Conservation (phyloP, 75 land plant genomes). For the Pseudotsuga menziesii region DNA sequence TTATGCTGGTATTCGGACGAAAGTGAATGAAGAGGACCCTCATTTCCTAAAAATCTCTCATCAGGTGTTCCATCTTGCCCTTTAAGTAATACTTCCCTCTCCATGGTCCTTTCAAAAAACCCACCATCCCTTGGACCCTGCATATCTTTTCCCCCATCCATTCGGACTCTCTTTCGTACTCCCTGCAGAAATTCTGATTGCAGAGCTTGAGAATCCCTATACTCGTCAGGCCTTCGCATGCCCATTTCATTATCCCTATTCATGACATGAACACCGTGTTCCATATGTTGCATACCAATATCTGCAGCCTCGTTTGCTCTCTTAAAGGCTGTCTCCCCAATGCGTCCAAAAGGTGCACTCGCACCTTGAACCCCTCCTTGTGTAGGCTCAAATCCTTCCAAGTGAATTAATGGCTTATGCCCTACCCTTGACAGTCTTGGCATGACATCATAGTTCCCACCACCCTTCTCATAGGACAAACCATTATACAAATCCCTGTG, state of each 20-base stretch:
- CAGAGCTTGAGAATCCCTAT: not conserved
- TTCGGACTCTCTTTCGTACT: not conserved
- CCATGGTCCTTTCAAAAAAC: not conserved
- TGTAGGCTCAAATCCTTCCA: slow-evolving; percentile 2
- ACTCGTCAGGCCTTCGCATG: not conserved
- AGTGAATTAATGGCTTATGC: not conserved
- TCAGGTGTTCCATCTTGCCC: not conserved
- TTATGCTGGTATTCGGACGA: not conserved
- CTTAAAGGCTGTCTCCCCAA: not conserved
- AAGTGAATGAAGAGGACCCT: not conserved
- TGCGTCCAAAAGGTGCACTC: not conserved
- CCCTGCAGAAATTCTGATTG: not conserved
- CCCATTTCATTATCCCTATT: not conserved
- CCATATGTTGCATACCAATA: not conserved
- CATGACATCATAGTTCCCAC: not conserved
- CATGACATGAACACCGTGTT: not conserved
- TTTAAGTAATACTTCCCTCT: not conserved
- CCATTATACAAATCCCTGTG: not conserved
- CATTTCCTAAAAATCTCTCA: not conserved
- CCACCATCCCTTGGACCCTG: not conserved
- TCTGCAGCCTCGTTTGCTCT: not conserved
- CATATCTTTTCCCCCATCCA: slow-evolving; percentile 2
- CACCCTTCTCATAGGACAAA: not conserved
- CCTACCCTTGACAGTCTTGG: not conserved
- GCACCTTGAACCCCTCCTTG: not conserved